These are phyloP conservation scores for Diutina siamensis DNA, from an alignment of 1,139 yeast genomes.

Conservation along the genomic window DNA sequence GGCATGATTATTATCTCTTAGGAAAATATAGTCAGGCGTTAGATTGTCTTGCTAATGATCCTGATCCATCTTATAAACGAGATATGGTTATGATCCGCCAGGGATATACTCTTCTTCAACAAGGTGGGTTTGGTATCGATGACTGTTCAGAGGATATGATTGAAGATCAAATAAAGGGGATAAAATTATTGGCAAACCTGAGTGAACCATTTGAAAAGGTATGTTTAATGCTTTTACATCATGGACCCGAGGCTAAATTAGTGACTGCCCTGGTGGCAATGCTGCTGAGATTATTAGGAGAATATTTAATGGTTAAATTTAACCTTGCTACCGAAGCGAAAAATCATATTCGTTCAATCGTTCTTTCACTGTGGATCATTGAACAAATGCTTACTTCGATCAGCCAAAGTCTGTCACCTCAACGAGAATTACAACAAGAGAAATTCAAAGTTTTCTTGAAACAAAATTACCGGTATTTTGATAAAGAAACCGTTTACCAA, in stretches of 20 bases:
- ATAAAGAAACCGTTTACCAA: slow-evolving; percentile 59
- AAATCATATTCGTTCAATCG: slow-evolving; percentile 39
- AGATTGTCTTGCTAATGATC: slow-evolving; percentile 19
- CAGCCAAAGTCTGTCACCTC: slow-evolving; percentile 12
- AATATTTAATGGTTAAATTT: slow-evolving; percentile 47
- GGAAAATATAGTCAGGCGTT: slow-evolving; percentile 64
- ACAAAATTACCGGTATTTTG: slow-evolving; percentile 38
- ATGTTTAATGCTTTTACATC: slow-evolving; percentile 45
- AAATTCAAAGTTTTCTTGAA: slow-evolving; percentile 28
- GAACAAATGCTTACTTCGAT: slow-evolving; percentile 37
- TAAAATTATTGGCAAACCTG: slow-evolving; percentile 50
- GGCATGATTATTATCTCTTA: slow-evolving; percentile 59
- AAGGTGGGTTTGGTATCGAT: slow-evolving; percentile 30
- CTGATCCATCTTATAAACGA: slow-evolving; percentile 19
- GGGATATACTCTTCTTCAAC: slow-evolving; percentile 45
- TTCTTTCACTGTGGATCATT: slow-evolving; percentile 76
- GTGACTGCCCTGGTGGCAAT: background rate
- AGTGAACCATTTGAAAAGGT: slow-evolving; percentile 63
- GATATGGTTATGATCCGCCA: slow-evolving; percentile 52
- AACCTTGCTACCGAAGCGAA: slow-evolving; percentile 22
- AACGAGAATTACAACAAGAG: background rate
- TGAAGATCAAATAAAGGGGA: slow-evolving; percentile 38
- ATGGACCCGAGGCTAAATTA: background rate
- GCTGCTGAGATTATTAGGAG: slow-evolving; percentile 24
- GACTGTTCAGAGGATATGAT: slow-evolving; percentile 9